Percentiles rank a stretch among this genome's conserved stretches.
phyloP scores from a whole-genome alignment of 208 protist species.

The Trypanosoma rangeli region DNA sequence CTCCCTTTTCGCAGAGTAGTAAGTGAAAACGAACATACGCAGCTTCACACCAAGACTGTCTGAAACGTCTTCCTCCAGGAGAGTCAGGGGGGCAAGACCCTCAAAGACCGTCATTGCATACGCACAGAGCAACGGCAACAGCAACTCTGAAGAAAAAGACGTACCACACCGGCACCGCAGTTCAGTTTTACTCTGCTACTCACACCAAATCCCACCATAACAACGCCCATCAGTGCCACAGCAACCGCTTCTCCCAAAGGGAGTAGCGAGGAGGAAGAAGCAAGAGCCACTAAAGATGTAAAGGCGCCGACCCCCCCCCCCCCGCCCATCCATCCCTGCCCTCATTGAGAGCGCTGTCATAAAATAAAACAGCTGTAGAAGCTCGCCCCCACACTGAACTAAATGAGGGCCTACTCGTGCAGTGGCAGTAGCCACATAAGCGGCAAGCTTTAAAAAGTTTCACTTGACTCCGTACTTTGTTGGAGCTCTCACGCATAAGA shows the following conservation, averaged over 20 bases:
- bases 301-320: background rate
- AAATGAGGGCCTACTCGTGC: background rate
- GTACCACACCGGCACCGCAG: background rate
- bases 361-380: constrained; percentile 1
- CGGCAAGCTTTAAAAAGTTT: constrained; percentile 8
- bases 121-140: background rate
- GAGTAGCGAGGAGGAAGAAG: background rate
- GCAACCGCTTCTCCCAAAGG: background rate
- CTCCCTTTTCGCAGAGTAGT: background rate
- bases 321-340: too few species aligned
- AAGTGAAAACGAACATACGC: background rate
- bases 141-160: background rate
- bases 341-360: background rate
- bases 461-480: background rate
- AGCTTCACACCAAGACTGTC: background rate
- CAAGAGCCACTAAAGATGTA: background rate
- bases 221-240: background rate
- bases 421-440: constrained; percentile 10
- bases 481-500: constrained; percentile 14
- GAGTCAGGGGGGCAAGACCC: background rate
- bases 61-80: background rate
- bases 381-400: constrained; percentile 13
- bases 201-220: background rate
- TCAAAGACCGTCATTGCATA: background rate
- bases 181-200: background rate